These are phyloP conservation scores for Megacollybia marginata DNA, from an alignment of 768 basidiomycete species.

Conservation along the genomic window DNA sequence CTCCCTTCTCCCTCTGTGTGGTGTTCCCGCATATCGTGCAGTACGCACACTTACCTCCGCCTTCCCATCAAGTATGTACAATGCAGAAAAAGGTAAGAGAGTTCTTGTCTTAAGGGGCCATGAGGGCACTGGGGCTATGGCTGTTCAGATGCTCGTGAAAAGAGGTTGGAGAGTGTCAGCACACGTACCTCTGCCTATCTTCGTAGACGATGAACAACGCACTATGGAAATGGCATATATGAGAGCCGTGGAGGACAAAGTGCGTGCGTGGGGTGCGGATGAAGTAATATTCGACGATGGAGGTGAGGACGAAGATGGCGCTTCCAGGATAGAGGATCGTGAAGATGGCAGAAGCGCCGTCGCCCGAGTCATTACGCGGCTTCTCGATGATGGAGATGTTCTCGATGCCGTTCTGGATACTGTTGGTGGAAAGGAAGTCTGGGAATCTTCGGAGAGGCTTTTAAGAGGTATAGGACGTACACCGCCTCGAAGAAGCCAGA, in stretches of 20 bases:
- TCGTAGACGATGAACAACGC: slow-evolving; percentile 23
- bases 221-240: slow-evolving; percentile 34
- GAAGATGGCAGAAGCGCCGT: slow-evolving; percentile 29
- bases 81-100: slow-evolving; percentile 6
- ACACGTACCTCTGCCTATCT: slow-evolving; percentile 36
- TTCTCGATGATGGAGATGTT: slow-evolving; percentile 44
- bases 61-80: background rate
- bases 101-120: slow-evolving; percentile 67
- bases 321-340: background rate
- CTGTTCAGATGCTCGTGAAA: slow-evolving; percentile 66
- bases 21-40: slow-evolving; percentile 67
- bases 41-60: background rate
- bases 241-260: slow-evolving; percentile 40
- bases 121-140: slow-evolving; percentile 69
- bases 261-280: slow-evolving; percentile 66
- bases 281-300: slow-evolving; percentile 70
- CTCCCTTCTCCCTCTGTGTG: slow-evolving; percentile 72
- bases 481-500: slow-evolving; percentile 6
- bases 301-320: slow-evolving; percentile 11
- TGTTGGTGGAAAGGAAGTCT: slow-evolving; percentile 71
- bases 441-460: slow-evolving; percentile 65
- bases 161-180: slow-evolving; percentile 72
- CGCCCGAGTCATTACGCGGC: slow-evolving; percentile 42
- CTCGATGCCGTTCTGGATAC: slow-evolving; percentile 85
- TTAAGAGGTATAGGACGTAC: slow-evolving; percentile 27